Evolutionary conservation across 2,329 filamentous ascomycete genomes (phyloP).

Genomic region (Thielaviopsis populi): DNA sequence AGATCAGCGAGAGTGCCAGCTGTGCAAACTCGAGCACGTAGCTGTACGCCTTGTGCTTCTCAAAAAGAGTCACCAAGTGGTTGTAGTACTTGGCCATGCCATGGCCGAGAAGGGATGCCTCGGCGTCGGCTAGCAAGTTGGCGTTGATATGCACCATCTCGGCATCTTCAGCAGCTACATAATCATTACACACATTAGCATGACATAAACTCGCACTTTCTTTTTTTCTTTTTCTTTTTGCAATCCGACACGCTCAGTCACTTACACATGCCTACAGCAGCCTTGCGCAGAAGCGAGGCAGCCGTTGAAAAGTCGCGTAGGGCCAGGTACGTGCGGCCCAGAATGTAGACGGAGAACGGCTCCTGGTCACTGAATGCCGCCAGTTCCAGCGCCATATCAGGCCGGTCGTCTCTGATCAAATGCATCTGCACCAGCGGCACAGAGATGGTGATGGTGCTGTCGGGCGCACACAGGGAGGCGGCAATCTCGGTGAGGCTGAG

Average conservation of each 20-base stretch:
- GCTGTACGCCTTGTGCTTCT: constrained; percentile 59
- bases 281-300: constrained; percentile 62
- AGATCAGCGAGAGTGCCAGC: constrained; percentile 52
- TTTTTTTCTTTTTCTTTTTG: no score
- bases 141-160: constrained; percentile 27
- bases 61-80: constrained; percentile 71
- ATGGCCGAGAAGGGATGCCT: constrained; percentile 51
- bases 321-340: constrained; percentile 62
- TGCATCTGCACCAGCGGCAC: constrained; percentile 47
- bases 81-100: constrained; percentile 75
- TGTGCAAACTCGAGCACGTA: constrained; percentile 74
- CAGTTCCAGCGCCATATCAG: constrained; percentile 45
- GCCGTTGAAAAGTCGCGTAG: constrained; percentile 61
- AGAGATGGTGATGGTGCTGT: constrained; percentile 51
- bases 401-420: constrained; percentile 42
- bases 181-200: constrained; percentile 19
- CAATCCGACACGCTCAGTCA: no score
- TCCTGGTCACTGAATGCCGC: constrained; percentile 40
- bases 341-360: constrained; percentile 62
- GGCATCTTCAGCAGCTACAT: constrained; percentile 32
- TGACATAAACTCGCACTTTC: neutral
- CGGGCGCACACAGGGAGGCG: constrained; percentile 46
- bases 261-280: constrained; percentile 69
- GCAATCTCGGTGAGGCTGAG: constrained; percentile 52
- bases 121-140: constrained; percentile 21